A percentile compares a stretch with the other conserved stretches of the same genome.
phyloP scores from a whole-genome alignment of 495 filamentous ascomycete genomes.

The Lepraria neglecta region DNA sequence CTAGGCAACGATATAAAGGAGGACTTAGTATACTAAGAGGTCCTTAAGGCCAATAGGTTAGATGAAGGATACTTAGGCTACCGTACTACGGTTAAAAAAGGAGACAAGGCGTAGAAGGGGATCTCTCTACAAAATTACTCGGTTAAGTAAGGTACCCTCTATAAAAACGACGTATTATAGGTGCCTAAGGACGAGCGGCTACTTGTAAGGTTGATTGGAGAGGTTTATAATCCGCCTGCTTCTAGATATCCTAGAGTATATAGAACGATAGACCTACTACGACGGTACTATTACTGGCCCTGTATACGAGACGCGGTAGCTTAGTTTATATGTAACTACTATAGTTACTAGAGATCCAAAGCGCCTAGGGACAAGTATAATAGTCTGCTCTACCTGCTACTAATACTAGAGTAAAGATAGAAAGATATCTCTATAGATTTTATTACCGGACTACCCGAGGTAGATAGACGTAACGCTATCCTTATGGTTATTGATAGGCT shows the following conservation, averaged over 20 bases:
- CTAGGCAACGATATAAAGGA: not conserved
- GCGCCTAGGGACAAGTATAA: slow-evolving; percentile 7
- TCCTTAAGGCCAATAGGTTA: too few species aligned
- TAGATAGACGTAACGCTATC: not conserved
- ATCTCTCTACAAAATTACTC: not conserved
- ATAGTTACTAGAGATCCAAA: slow-evolving; percentile 5
- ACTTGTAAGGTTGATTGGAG: not conserved
- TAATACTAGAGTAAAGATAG: slow-evolving; percentile 23
- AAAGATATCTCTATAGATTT: slow-evolving; percentile 12
- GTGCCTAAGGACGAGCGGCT: not conserved
- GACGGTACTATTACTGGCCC: not conserved
- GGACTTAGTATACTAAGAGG: not conserved
- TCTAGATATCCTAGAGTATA: not conserved
- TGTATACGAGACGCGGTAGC: not conserved
- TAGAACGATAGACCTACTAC: not conserved
- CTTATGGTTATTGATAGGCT: not conserved
- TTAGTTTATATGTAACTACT: not conserved
- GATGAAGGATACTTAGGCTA: not conserved
- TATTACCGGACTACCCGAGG: not conserved
- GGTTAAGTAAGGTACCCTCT: not conserved
- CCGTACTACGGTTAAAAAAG: not conserved
- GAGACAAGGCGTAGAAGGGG: too few species aligned
- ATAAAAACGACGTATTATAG: not conserved
- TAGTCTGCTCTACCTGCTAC: slow-evolving; percentile 20
- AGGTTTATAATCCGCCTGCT: not conserved